These are phyloP conservation scores for Kwoniella sp. DNA, from an alignment of 768 basidiomycete genomes.

Conservation along the genomic window DNA sequence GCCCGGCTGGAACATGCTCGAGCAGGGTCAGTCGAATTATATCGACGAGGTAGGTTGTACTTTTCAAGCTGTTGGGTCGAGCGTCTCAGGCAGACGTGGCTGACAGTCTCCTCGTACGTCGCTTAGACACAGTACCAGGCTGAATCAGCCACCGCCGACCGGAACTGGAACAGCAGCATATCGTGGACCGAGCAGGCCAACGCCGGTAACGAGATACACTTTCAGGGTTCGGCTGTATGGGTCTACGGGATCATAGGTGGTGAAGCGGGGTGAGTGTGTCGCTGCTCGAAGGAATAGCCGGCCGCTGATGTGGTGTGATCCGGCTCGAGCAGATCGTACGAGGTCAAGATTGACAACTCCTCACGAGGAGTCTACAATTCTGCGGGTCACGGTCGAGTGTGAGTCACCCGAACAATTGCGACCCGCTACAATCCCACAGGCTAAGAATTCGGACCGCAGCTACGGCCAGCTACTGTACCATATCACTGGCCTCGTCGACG, in stretches of 20 bases:
- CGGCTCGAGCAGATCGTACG: constrained; percentile 17
- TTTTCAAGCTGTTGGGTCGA: background rate
- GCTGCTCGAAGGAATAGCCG: background rate
- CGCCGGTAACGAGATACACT: constrained; percentile 25
- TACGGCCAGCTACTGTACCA: constrained; percentile 32
- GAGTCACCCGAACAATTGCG: too few relatives aligned
- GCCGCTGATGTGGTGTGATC: background rate
- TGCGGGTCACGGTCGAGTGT: constrained; percentile 21
- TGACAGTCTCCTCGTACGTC: constrained; percentile 3
- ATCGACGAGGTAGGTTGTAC: constrained; percentile 28
- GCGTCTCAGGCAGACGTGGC: background rate
- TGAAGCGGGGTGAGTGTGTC: constrained; percentile 16
- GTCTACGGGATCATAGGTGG: constrained; percentile 18
- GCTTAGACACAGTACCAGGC: constrained; percentile 20
- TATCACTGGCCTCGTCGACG: constrained; percentile 12
- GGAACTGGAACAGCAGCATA: constrained; percentile 23
- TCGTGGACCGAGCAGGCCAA: constrained; percentile 35
- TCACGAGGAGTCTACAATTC: constrained; percentile 26
- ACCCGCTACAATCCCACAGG: background rate
- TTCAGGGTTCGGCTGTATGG: constrained; percentile 21
- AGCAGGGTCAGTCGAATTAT: constrained; percentile 28
- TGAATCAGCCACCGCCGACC: constrained; percentile 4
- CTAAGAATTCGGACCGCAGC: constrained; percentile 1
- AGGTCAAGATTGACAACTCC: constrained; percentile 27
- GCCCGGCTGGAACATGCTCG: constrained; percentile 43